Evolutionary conservation across 495 filamentous ascomycete species (phyloP).

Genomic region (Tuber indicum): DNA sequence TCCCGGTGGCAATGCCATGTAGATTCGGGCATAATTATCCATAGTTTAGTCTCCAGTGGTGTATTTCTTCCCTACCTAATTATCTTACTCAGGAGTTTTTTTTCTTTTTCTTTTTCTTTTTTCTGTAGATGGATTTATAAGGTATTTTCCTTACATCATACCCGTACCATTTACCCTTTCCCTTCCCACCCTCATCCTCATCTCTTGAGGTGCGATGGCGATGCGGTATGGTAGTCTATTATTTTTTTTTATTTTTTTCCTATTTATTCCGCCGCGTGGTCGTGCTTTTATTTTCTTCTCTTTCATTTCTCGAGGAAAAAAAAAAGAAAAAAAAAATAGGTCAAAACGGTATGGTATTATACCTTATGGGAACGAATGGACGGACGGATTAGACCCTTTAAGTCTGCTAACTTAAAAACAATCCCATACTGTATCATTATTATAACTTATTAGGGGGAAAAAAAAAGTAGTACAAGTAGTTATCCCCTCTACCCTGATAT

Average conservation of each 20-base stretch:
- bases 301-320: neutral
- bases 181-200: neutral
- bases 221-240: neutral
- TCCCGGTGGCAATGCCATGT: neutral
- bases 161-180: neutral
- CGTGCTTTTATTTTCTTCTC: constrained; percentile 12
- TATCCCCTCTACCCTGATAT: neutral
- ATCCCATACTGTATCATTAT: neutral
- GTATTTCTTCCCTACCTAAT: neutral
- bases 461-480: neutral
- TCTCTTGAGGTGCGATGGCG: neutral
- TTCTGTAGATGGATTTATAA: neutral
- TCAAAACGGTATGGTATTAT: neutral
- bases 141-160: constrained; percentile 1
- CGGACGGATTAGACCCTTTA: neutral
- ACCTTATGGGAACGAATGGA: neutral
- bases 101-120: neutral
- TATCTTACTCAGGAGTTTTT: neutral
- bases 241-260: neutral
- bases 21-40: constrained; percentile 3
- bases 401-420: neutral
- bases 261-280: constrained; percentile 12
- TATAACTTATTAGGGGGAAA: too few relatives aligned
- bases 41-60: neutral
- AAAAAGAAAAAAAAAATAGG: neutral